Percentiles rank a stretch among this genome's conserved stretches.
Evolutionary conservation across 2,329 filamentous ascomycete genomes (phyloP).

Genomic region (Aphanoascus verrucosus): DNA sequence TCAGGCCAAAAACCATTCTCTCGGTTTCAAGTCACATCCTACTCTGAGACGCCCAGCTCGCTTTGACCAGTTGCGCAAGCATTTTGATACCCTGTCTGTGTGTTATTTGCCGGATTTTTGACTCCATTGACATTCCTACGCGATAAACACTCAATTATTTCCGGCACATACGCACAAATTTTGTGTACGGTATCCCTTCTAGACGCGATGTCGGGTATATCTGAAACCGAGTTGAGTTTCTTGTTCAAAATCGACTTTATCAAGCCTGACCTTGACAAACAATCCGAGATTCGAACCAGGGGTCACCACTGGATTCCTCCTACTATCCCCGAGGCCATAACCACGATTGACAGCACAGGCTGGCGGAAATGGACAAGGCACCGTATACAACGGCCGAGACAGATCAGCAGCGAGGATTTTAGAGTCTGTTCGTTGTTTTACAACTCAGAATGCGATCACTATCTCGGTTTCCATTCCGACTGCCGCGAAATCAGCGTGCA

Average conservation of each 20-base stretch:
- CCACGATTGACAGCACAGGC: constrained; percentile 7
- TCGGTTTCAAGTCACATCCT: no score
- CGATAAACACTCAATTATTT: no score
- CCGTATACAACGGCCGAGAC: not conserved
- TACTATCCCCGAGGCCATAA: constrained; percentile 7
- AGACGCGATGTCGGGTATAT: not conserved
- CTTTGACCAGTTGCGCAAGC: no score
- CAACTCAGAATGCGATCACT: constrained; percentile 13
- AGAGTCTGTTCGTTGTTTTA: constrained; percentile 16
- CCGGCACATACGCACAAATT: no score
- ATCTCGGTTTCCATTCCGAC: constrained; percentile 15
- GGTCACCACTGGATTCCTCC: constrained; percentile 12
- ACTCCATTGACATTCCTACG: no score
- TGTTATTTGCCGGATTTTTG: no score
- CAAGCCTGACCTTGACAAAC: constrained; percentile 5
- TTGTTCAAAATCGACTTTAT: constrained; percentile 17
- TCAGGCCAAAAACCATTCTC: no score
- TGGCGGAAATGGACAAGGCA: not conserved
- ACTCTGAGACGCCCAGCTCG: no score
- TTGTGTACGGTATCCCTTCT: no score
- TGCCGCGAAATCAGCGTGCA: constrained; percentile 11
- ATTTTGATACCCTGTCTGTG: no score
- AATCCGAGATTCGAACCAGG: constrained; percentile 4
- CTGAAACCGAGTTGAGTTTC: constrained; percentile 11
- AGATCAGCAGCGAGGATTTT: not conserved